Evolutionary conservation across 2,329 filamentous ascomycete genomes (phyloP).

Genomic region (Capronia americana): DNA sequence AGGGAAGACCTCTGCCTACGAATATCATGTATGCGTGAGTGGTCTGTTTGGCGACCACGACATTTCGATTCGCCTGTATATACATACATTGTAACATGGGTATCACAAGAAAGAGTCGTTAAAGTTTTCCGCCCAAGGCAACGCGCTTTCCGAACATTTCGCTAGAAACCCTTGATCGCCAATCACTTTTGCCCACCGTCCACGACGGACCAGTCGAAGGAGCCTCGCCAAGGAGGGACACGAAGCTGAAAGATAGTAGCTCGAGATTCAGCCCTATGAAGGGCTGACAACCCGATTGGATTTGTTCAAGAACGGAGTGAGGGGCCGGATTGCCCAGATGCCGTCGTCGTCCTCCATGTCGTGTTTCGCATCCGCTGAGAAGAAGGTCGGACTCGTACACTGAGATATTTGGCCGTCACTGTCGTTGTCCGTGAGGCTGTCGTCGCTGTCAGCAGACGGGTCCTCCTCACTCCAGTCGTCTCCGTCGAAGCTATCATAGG

Average conservation of each 20-base stretch:
- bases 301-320: slow-evolving; percentile 15
- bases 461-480: slow-evolving; percentile 30
- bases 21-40: not conserved
- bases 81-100: slow-evolving; percentile 11
- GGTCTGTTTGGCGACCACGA: not conserved
- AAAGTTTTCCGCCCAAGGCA: not conserved
- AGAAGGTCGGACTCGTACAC: slow-evolving; percentile 28
- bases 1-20: not conserved
- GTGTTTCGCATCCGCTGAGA: slow-evolving; percentile 20
- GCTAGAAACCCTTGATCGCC: not conserved
- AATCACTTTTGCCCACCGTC: not conserved
- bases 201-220: not conserved
- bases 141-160: not conserved
- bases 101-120: slow-evolving; percentile 9
- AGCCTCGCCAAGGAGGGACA: slow-evolving; percentile 17
- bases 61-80: slow-evolving; percentile 9
- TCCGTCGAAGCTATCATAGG: slow-evolving; percentile 28
- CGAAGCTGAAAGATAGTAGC: slow-evolving; percentile 27
- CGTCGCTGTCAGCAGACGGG: slow-evolving; percentile 29
- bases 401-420: slow-evolving; percentile 26
- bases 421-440: slow-evolving; percentile 34
- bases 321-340: slow-evolving; percentile 34
- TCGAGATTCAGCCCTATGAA: slow-evolving; percentile 17
- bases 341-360: slow-evolving; percentile 16
- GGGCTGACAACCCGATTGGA: not conserved